Percentiles rank a stretch among this genome's conserved stretches.
Evolutionary conservation across 345 rosid genomes (phyloP).

Genomic region (Rhizophora mangle): DNA sequence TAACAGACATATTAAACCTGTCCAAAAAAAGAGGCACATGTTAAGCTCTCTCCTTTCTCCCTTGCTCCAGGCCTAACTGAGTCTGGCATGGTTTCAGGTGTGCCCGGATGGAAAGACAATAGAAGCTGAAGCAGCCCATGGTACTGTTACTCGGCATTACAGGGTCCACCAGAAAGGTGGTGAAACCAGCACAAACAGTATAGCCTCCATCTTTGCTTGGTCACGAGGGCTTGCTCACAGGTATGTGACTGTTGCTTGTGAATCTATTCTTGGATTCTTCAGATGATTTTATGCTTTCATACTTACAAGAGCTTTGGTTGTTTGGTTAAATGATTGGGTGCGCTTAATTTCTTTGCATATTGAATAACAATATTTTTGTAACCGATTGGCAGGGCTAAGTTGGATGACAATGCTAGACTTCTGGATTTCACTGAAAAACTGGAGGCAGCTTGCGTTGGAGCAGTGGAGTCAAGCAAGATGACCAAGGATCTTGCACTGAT

Average conservation of each 20-base stretch:
- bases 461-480: constrained; percentile 96
- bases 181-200: constrained; percentile 99
- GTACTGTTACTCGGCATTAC: constrained; percentile 93
- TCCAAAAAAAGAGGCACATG: too few species aligned
- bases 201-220: constrained; percentile 99
- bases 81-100: constrained; percentile 48
- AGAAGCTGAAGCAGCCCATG: constrained; percentile 99
- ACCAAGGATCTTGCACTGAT: constrained; percentile 97
- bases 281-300: background rate
- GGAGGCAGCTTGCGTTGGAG: constrained; percentile 84
- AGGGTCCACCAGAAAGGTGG: constrained; percentile 99
- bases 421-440: constrained; percentile 84
- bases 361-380: background rate
- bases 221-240: constrained; percentile 97
- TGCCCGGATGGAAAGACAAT: constrained; percentile 99
- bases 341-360: background rate
- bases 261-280: background rate
- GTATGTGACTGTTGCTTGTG: constrained; percentile 23
- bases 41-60: background rate
- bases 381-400: constrained; percentile 62
- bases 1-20: too few species aligned
- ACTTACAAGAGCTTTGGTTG: background rate
- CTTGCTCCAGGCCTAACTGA: background rate
- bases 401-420: constrained; percentile 77
- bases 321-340: background rate